Evolutionary conservation across 352 stramenopile species (phyloP).

Genomic region (Elongisporangium undulatum): DNA sequence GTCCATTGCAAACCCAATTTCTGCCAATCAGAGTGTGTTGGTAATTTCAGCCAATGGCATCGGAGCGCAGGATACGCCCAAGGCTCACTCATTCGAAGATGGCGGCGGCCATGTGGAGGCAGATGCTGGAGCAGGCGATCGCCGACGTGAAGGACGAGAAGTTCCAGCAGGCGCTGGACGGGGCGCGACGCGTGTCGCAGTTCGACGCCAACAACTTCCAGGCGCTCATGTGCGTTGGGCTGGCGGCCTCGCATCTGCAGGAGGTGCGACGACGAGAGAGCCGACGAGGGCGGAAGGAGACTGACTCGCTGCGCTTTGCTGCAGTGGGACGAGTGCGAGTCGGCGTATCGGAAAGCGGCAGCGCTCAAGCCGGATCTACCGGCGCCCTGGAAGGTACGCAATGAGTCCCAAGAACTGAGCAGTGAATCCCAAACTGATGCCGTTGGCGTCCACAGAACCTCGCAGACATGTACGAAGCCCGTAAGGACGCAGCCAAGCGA

Average conservation of each 20-base stretch:
- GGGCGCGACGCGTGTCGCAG: slow-evolving; percentile 64
- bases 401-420: not conserved
- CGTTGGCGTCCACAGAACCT: slow-evolving; percentile 52
- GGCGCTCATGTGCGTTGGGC: slow-evolving; percentile 74
- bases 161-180: slow-evolving; percentile 69
- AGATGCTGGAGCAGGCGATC: slow-evolving; percentile 77
- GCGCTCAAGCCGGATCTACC: slow-evolving; percentile 71
- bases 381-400: slow-evolving; percentile 70
- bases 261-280: slow-evolving; percentile 24
- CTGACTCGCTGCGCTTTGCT: not conserved
- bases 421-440: not conserved
- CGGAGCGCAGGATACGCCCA: not conserved
- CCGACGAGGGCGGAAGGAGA: not conserved
- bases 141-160: slow-evolving; percentile 64
- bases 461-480: slow-evolving; percentile 64
- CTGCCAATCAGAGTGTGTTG: not conserved
- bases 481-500: slow-evolving; percentile 48
- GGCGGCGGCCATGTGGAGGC: slow-evolving; percentile 61
- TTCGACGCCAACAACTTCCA: slow-evolving; percentile 81
- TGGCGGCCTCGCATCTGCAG: slow-evolving; percentile 71
- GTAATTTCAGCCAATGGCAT: not conserved
- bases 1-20: not conserved
- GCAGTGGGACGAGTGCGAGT: slow-evolving; percentile 68
- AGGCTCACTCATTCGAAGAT: slow-evolving; percentile 19
- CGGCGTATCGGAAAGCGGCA: slow-evolving; percentile 56